Evolutionary conservation across 768 basidiomycete species (phyloP).

Genomic region (Myochromella boudieri): DNA sequence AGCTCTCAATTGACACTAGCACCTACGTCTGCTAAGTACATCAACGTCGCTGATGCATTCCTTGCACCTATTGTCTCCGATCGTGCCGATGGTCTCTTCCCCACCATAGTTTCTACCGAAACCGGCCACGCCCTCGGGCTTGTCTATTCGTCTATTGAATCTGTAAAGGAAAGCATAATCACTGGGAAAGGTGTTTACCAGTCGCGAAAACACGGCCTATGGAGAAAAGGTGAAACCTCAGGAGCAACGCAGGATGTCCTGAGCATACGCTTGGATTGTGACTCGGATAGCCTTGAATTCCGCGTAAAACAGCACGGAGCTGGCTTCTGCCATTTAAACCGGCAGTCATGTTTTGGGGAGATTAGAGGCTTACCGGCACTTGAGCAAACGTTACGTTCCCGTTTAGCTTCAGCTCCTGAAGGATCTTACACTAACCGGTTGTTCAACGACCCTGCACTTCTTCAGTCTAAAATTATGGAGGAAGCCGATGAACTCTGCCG

Average conservation of each 20-base stretch:
- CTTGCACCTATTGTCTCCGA: conserved; percentile 82
- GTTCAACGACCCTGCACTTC: conserved; percentile 78
- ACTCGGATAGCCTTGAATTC: conserved; percentile 90
- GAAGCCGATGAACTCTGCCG: conserved; percentile 96
- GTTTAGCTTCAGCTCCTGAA: conserved; percentile 75
- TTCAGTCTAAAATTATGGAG: conserved; percentile 94
- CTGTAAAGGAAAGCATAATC: conserved; percentile 81
- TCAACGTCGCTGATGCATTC: conserved; percentile 85
- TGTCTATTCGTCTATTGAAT: conserved; percentile 91
- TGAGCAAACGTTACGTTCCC: conserved; percentile 72
- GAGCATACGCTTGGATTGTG: conserved; percentile 85
- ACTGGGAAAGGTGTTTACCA: conserved; percentile 95
- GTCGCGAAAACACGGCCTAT: conserved; percentile 92
- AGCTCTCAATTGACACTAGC: conserved; percentile 65
- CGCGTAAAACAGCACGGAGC: conserved; percentile 84
- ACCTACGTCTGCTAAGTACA: conserved; percentile 49
- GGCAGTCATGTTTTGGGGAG: conserved; percentile 87
- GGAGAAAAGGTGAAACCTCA: conserved; percentile 96
- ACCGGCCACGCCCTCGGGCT: conserved; percentile 82
- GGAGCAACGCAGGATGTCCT: conserved; percentile 90
- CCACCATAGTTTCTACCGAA: conserved; percentile 86
- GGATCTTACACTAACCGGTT: conserved; percentile 91
- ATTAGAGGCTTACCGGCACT: conserved; percentile 77
- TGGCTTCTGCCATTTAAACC: conserved; percentile 92
- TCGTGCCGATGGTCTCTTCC: conserved; percentile 88